Base-by-base conservation (phyloP, 23 red algal species). In the Chondrus crispus region DNA sequence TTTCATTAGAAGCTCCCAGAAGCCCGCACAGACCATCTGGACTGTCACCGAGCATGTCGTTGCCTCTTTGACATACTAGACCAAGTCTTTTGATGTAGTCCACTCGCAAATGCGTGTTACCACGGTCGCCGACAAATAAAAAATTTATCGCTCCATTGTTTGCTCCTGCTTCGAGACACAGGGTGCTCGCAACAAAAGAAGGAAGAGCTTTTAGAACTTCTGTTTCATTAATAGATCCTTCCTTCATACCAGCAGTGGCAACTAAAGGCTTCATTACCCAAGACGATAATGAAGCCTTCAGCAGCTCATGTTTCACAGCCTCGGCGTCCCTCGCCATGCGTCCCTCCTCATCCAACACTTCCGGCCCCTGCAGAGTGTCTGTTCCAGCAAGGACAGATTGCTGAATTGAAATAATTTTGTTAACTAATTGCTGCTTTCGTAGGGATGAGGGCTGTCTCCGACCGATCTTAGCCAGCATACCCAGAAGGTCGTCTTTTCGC, bases 251-350 rank as follows among this genome's bases (percentile, higher is more conserved):
- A 80, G 46, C 40, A 3, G 74, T 80, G 2, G 46, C 42, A 2
- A 33, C 18, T 35, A 80, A 54, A 3, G 74, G 74, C 20, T 80
- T 80, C 46, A 80, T 80, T 3, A 80, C 28, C 74, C 74, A 80
- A 2, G 74, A 45, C 26, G 37, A 45, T 3, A 80, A 8, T 2
- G 74, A 80, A 22, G 74, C 74, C 38, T 80, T n/a, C 3, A 16
- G 29, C 4, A 77, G 42, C 20, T 3, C 16, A n/a, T n/a, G n/a
- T n/a, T n/a, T n/a, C n/a, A n/a, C n/a, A n/a, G n/a, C n/a, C 38
- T 85, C 48, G 16, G 30, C 69, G 26, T 85, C 55, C 4, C 43
- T 37, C 10, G 41, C 0, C 2, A 85, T 2, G 10, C 29, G 2
- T 44, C 69, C 28, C 35, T 64, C 54, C 6, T 11, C 16, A 42